Base-by-base conservation (phyloP, 768 basidiomycete species). In the Leccinum arenicola region DNA sequence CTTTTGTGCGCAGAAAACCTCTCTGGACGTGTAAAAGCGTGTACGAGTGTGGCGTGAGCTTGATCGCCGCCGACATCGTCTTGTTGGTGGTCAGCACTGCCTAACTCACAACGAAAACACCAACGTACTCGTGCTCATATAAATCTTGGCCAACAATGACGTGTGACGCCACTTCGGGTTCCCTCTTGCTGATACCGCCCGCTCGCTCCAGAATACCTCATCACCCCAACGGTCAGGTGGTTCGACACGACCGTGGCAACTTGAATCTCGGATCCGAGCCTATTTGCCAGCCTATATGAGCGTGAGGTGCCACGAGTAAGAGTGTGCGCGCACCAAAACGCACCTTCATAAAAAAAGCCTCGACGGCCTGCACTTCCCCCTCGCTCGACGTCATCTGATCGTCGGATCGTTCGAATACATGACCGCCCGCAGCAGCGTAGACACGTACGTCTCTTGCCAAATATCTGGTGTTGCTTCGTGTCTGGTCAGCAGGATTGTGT, bases 401-500 rank as follows among this genome's bases (percentile, higher is more conserved):
- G 86, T 89, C 10, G 92, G 86, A 70, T 99, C 97, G 73, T 98
- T 97, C 31, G 95, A 93, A 73, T 98, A 98, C 36, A 98, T 81
- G 50, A 98, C 92, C 3, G 96, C 84, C 31, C 97, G 84, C 1
- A 98, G 82, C 17, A 98, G 69, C 3, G 95, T 95, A 3, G 97
- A 98, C 2, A 98, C 84, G 70, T 95, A 98, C 2, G 95, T 95
- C 76, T 99, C 97, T 71, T 94, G 92, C 97, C 97, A 99, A 25
- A 99, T 84, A 27, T 93, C 91, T 0, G 88, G 80, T 0, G 94
- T 93, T 10, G 95, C 89, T 70, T 94, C 91, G 66, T 95, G 95
- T 61, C 94, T 63, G n/a, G 2, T 2, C 6, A 33, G 11, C 21
- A 11, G 11, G n/a, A 15, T 12, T 9, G 8, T 4, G 29, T 55